Conservation (phyloP, 495 filamentous ascomycete species). For the Amniculicola lignicola region DNA sequence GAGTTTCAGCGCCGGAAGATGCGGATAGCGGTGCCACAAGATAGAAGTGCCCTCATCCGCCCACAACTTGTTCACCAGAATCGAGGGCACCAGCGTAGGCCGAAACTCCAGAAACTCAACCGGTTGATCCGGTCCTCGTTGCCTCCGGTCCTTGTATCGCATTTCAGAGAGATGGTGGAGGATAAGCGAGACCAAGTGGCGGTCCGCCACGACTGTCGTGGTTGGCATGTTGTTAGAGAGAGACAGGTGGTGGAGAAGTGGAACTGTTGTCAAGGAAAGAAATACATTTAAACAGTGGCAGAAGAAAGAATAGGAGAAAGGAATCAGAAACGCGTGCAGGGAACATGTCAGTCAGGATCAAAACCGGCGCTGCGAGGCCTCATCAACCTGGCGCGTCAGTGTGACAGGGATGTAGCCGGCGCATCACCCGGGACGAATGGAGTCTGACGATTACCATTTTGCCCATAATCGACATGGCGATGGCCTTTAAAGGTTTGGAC, state of each 20-base stretch:
- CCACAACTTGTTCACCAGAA: conserved; percentile 30
- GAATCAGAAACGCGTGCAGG: no score
- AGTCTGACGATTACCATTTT: no score
- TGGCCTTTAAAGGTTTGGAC: no score
- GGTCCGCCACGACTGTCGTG: conserved; percentile 5
- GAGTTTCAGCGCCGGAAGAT: conserved; percentile 23
- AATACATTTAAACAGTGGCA: no score
- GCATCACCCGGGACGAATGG: no score
- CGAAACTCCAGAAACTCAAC: conserved; percentile 31
- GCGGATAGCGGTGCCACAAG: conserved; percentile 29
- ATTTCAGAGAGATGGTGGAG: conserved; percentile 25
- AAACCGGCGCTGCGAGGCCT: no score
- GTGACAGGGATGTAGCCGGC: no score
- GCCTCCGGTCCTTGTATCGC: conserved; percentile 25
- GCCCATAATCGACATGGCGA: no score
- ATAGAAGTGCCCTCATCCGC: conserved; percentile 27
- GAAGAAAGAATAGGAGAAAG: no score
- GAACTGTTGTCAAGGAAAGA: conserved; percentile 2
- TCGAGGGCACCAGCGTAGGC: conserved; percentile 27
- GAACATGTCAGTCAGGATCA: no score
- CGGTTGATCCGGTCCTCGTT: conserved; percentile 19
- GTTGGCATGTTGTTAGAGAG: conserved; percentile 10
- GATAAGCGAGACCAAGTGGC: conserved; percentile 21
- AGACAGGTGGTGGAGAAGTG: conserved; percentile 3
- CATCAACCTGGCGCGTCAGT: no score